Percentiles rank a stretch among this genome's conserved stretches.
Conservation (phyloP, 192 early-diverging fungal species). For the Fimicolochytrium jonesii region DNA sequence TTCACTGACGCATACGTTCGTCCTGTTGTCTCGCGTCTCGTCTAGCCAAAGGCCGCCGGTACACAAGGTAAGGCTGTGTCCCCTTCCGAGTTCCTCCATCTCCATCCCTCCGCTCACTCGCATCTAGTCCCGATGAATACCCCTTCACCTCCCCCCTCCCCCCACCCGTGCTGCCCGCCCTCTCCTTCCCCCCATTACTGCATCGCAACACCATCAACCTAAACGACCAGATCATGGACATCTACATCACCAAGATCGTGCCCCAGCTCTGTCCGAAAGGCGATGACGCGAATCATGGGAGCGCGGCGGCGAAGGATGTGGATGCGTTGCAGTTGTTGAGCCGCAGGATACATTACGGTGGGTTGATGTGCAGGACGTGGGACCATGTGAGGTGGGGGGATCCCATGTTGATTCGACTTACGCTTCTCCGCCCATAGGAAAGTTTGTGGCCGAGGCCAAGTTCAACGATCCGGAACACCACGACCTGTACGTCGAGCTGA, state of each 20-base stretch:
- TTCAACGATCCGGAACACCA: constrained; percentile 79
- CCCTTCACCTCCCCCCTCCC: constrained; percentile 82
- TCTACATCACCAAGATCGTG: constrained; percentile 75
- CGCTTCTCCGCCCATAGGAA: constrained; percentile 48
- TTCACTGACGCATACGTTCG: too few relatives aligned
- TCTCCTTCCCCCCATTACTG: constrained; percentile 73
- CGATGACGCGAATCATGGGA: constrained; percentile 91
- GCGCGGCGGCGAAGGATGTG: constrained; percentile 88
- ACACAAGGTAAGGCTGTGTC: too few relatives aligned
- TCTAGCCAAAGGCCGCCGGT: constrained; percentile 70
- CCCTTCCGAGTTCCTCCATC: background rate
- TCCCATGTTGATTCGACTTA: background rate
- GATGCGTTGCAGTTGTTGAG: constrained; percentile 88
- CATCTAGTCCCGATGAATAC: constrained; percentile 82
- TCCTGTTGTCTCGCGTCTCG: too few relatives aligned
- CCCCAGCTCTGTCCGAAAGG: constrained; percentile 67
- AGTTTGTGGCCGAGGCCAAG: constrained; percentile 97
- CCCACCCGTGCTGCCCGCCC: constrained; percentile 77
- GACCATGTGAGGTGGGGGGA: background rate
- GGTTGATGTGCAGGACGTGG: background rate
- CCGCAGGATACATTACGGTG: constrained; percentile 91
- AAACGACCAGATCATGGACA: constrained; percentile 76
- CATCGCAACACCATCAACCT: constrained; percentile 79
- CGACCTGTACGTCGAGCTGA: constrained; percentile 69
- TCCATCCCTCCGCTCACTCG: background rate